These are phyloP conservation scores for Aspergillus avenaceus DNA, from an alignment of 495 filamentous ascomycete genomes.

Conservation along the genomic window DNA sequence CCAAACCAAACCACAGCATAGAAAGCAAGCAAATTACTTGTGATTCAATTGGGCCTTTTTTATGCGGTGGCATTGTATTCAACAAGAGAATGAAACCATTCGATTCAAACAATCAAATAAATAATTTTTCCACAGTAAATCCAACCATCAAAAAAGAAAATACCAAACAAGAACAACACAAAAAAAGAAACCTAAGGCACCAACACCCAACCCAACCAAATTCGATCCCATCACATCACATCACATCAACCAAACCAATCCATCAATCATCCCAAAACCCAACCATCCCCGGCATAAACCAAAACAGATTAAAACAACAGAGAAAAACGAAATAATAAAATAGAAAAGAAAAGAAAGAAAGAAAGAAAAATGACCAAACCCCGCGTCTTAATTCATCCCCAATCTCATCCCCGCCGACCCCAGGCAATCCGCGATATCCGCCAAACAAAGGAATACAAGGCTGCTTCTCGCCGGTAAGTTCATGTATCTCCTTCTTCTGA, in stretches of 20 bases:
- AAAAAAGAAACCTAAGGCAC: background rate
- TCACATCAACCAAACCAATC: background rate
- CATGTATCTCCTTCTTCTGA: too few relatives aligned
- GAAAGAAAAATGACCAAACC: constrained; percentile 10
- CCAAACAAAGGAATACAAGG: constrained; percentile 30
- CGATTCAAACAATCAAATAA: background rate
- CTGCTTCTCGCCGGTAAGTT: constrained; percentile 21
- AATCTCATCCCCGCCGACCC: constrained; percentile 2
- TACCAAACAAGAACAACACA: background rate
- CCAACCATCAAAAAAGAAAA: background rate
- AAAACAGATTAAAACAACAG: background rate
- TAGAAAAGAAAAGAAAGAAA: background rate
- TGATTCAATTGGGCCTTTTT: background rate
- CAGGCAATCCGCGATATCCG: constrained; percentile 18
- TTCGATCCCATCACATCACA: background rate
- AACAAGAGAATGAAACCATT: background rate
- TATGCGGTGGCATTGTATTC: background rate
- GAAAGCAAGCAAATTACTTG: background rate
- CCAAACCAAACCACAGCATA: background rate
- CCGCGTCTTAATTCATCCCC: constrained; percentile 11
- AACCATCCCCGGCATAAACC: background rate
- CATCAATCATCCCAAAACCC: background rate
- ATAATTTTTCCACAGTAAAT: background rate
- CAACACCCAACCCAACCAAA: background rate
- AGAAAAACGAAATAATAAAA: background rate